A percentile compares a stretch with the other conserved stretches of the same genome.
These are phyloP conservation scores for Gossypium ekmanianum DNA, from an alignment of 345 rosid genomes.

Conservation along the genomic window DNA sequence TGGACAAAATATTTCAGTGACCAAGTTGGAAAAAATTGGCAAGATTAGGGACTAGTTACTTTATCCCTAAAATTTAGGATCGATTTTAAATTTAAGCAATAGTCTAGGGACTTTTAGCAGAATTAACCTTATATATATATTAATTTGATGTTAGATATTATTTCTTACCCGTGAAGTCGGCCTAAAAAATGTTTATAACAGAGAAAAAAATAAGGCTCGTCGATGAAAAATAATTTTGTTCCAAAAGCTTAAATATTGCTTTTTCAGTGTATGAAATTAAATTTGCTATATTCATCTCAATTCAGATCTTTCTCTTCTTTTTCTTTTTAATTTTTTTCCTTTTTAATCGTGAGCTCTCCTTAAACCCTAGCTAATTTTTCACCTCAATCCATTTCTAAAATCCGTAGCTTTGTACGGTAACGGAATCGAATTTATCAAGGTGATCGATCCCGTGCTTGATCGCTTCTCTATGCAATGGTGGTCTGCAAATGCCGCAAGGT, in stretches of 20 bases:
- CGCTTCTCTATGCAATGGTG: constrained; percentile 52
- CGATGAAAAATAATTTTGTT: neutral
- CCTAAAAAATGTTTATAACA: neutral
- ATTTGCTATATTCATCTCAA: neutral
- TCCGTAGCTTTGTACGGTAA: neutral
- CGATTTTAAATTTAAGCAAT: no score
- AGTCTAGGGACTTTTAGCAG: no score
- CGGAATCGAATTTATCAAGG: constrained; percentile 14
- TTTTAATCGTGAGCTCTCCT: neutral
- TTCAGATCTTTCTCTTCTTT: neutral
- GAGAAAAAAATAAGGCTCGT: neutral
- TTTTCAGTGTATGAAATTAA: neutral
- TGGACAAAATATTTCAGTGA: no score
- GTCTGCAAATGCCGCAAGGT: constrained; percentile 97
- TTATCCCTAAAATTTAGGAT: no score
- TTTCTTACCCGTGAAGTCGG: neutral
- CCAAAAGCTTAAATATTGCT: neutral
- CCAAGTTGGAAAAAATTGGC: no score
- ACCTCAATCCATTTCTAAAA: neutral
- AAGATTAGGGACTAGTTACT: no score
- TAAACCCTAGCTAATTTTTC: constrained; percentile 22
- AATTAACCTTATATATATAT: no score
- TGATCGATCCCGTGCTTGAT: constrained; percentile 14
- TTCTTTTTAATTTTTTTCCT: neutral
- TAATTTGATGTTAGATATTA: no score